These are phyloP conservation scores for Fraxinus dipetala DNA, from an alignment of 305 asterid genomes.

Conservation along the genomic window DNA sequence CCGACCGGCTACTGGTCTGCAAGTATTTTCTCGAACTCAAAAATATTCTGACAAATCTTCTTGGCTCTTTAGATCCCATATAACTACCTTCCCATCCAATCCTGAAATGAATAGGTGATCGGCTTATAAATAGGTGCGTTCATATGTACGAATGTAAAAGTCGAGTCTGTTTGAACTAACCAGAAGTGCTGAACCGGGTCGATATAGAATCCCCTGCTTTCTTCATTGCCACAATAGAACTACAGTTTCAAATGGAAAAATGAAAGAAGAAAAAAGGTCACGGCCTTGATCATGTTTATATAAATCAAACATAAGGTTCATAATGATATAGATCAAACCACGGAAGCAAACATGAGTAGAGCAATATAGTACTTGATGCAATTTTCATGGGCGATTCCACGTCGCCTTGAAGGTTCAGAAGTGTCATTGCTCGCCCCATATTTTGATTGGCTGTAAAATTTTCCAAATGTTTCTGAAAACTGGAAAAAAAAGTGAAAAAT, in stretches of 20 bases:
- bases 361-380: constrained; percentile 62
- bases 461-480: constrained; percentile 88
- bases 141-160: neutral
- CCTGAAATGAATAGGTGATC: constrained; percentile 40
- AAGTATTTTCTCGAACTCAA: constrained; percentile 13
- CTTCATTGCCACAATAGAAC: constrained; percentile 67
- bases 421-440: constrained; percentile 49
- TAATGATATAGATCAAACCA: neutral
- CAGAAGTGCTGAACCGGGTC: constrained; percentile 87
- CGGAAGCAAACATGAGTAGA: neutral
- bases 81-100: constrained; percentile 75
- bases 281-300: constrained; percentile 5
- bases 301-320: neutral
- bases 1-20: neutral
- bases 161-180: constrained; percentile 35
- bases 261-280: constrained; percentile 9
- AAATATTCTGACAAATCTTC: constrained; percentile 62
- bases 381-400: constrained; percentile 67
- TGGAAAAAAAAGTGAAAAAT: constrained; percentile 26
- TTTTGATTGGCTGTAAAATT: constrained; percentile 78
- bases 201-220: constrained; percentile 44
- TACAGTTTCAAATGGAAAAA: constrained; percentile 30
- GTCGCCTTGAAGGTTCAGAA: constrained; percentile 57
- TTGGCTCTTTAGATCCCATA: constrained; percentile 75
- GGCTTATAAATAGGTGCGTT: neutral